Conservation (phyloP, 179 eudicot species). For the Dionaea muscipula region DNA sequence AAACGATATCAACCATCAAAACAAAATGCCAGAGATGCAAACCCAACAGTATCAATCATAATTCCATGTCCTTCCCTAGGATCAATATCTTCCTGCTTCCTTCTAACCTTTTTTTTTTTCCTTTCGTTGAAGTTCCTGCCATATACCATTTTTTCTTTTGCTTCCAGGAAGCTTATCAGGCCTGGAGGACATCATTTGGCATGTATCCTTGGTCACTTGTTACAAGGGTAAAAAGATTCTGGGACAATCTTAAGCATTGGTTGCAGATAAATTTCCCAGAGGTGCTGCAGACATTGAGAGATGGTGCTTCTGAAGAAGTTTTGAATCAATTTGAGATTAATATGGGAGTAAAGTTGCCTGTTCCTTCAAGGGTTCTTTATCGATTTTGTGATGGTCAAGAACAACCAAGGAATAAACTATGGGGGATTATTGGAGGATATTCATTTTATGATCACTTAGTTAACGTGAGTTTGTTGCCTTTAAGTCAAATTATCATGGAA, state of each 20-base stretch:
- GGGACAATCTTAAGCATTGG: conserved; percentile 59
- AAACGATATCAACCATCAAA: no score
- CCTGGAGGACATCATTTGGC: conserved; percentile 63
- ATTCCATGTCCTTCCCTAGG: no score
- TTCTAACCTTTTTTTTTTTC: no score
- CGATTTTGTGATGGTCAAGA: conserved; percentile 87
- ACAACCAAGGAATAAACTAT: conserved; percentile 13
- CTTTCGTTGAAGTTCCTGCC: no score
- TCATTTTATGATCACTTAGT: conserved; percentile 38
- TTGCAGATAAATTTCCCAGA: conserved; percentile 44
- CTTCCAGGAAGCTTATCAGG: conserved; percentile 55
- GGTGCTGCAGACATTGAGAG: conserved; percentile 44
- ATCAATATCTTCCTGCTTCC: no score
- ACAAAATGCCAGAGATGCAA: no score
- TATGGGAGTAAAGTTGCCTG: conserved; percentile 61
- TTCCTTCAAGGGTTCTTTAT: conserved; percentile 64
- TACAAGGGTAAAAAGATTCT: conserved; percentile 50
- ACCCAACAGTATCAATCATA: no score
- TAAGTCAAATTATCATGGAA: conserved; percentile 20
- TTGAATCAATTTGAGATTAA: conserved; percentile 39
- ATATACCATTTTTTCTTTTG: conserved; percentile 7
- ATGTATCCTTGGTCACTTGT: conserved; percentile 86
- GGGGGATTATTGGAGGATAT: conserved; percentile 89
- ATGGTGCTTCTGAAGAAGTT: conserved; percentile 72
- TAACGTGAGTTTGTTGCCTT: conserved; percentile 58